Percentiles rank a stretch among this genome's conserved stretches.
Evolutionary conservation across 148 eudicot species (phyloP).

Genomic region (Rhododendron vialii): DNA sequence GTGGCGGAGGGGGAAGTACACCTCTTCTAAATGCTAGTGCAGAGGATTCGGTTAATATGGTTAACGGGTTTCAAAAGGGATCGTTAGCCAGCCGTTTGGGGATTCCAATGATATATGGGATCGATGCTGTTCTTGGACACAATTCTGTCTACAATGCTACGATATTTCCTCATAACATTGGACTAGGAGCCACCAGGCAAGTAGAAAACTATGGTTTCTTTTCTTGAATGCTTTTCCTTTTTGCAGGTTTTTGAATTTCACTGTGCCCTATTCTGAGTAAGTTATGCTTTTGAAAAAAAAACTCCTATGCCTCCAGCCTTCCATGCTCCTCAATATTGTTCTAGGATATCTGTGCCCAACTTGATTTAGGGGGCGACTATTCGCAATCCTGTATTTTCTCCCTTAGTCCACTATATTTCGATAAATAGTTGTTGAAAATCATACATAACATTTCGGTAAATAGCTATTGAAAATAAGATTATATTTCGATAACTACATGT

Average conservation of each 20-base stretch:
- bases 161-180: slow-evolving; percentile 18
- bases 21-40: slow-evolving; percentile 61
- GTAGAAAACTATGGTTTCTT: background rate
- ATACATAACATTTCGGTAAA: too few species aligned
- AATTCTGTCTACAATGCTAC: background rate
- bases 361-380: too few species aligned
- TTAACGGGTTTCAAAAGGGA: slow-evolving; percentile 51
- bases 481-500: too few species aligned
- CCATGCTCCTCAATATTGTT: background rate
- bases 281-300: background rate
- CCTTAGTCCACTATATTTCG: background rate
- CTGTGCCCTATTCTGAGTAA: background rate
- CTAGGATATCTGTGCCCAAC: background rate
- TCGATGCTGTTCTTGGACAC: background rate
- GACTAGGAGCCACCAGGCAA: slow-evolving; percentile 76
- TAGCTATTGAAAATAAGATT: too few species aligned
- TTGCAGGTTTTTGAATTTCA: background rate
- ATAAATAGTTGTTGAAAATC: background rate
- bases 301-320: background rate
- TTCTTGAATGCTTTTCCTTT: background rate
- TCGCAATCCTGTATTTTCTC: background rate
- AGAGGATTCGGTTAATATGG: slow-evolving; percentile 73
- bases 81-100: slow-evolving; percentile 69
- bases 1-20: slow-evolving; percentile 71
- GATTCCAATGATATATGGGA: slow-evolving; percentile 80